Evolutionary conservation across 441 rosid genomes (phyloP).

Genomic region (Iberis amara): DNA sequence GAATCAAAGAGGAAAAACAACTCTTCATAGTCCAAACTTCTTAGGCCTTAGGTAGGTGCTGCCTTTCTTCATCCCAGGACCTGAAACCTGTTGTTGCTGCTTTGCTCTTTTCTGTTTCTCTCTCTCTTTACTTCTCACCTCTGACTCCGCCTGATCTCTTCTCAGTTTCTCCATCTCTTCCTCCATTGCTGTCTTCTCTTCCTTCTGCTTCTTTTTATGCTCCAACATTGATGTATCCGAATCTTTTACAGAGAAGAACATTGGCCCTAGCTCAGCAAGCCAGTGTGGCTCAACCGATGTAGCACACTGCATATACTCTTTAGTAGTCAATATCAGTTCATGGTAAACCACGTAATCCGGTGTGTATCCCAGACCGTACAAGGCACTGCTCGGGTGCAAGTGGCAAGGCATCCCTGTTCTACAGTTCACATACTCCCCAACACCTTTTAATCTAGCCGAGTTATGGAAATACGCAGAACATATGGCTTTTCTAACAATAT

Average conservation of each 20-base stretch:
- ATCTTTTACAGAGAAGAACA: conserved; percentile 93
- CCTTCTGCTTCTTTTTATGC: conserved; percentile 86
- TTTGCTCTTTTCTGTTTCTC: conserved; percentile 61
- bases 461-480: conserved; percentile 97
- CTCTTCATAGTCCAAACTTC: conserved; percentile 58
- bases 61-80: conserved; percentile 59
- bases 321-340: conserved; percentile 74
- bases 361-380: conserved; percentile 77
- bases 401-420: conserved; percentile 94
- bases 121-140: conserved; percentile 44
- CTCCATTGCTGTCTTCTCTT: conserved; percentile 92
- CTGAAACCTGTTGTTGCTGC: conserved; percentile 69
- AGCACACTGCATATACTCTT: conserved; percentile 97
- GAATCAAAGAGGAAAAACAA: too few species aligned
- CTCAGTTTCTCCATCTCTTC: conserved; percentile 89
- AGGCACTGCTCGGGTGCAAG: conserved; percentile 91
- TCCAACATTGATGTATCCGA: conserved; percentile 81
- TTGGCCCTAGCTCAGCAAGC: conserved; percentile 91
- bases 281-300: conserved; percentile 93
- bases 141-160: conserved; percentile 62
- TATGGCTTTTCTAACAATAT: conserved; percentile 70
- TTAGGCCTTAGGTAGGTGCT: conserved; percentile 62
- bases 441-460: conserved; percentile 80
- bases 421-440: conserved; percentile 83
- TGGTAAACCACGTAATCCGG: conserved; percentile 92